Base-by-base conservation (phyloP, 2,329 filamentous ascomycete species). In the Penicillium digitatum region DNA sequence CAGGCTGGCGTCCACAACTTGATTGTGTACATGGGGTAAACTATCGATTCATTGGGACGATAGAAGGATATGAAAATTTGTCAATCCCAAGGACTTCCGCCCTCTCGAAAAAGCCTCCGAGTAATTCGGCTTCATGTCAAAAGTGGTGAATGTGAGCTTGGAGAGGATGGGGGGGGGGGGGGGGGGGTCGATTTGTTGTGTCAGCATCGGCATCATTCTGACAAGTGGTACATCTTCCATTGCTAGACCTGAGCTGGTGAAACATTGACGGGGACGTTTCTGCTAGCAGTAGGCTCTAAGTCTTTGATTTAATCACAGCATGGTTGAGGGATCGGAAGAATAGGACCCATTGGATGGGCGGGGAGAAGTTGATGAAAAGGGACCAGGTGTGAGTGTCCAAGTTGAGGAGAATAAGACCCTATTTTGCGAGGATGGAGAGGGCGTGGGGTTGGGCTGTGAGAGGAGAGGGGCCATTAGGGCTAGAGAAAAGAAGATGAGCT, bases 391-490 rank as follows among this genome's bases (percentile, higher is more conserved):
- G 51, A 35, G 12, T 40, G 43, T 56, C 48, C 18, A 56, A 31
- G 9, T 39, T n/a, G n/a, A 56, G 37, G 24, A 56, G 49, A 29
- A 52, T 53, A 56, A 34, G 40, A 56, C 38, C 18, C 53, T n/a
- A n/a, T n/a, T n/a, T n/a, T n/a, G n/a, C 49, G 26, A 52, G 47
- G 37, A 49, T 49, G n/a, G 37, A 40, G 18, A 53, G 29, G 24
- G 44, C 29, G 24, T 37, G 43, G 10, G 31, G 29, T 53, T 34
- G 43, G 12, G 35, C 37, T 48, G 44, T 34, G n/a, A n/a, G 16
- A 1, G 22, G 16, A 1, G 3, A 16, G 18, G 11, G 16, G 37
- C 37, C 48, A 50, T 50, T 44, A 16, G 9, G 14, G 11, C 18
- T 27, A 26, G 11, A 31, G 7, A n/a, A 3, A 11, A 39, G 8